Base-by-base conservation (phyloP, 1,139 yeast genomes). In the Hyphopichia wangnamkhiaoensis region DNA sequence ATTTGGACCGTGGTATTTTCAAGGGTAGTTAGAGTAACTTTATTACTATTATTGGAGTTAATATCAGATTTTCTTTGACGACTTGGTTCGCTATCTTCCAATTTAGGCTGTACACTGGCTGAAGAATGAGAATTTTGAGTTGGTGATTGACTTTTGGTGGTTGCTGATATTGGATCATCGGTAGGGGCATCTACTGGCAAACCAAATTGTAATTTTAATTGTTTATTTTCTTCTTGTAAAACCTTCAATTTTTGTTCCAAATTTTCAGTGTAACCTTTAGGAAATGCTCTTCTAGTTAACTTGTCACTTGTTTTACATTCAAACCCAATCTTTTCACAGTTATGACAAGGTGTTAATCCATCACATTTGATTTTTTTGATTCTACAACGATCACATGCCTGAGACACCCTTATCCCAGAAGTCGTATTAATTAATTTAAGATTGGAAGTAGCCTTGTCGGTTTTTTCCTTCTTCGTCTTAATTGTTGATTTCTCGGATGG, bases 331-430 rank as follows among this genome's bases (percentile, higher is more conserved):
- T 76, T 77, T 33, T 67, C 63, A 55, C 93, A 85, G 52, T 82
- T 82, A 30, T 78, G 68, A 56, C 94, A 85, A 2, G 93, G 91
- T 2, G 78, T 71, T 42, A 74, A 65, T 1, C 93, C 93, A 52
- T 83, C 86, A 63, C 94, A 85, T 52, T 82, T 83, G 49, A 84
- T 82, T 61, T 85, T 85, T 50, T 86, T 82, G 47, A 84, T 75
- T 38, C 93, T 66, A 53, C 94, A 85, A 32, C 94, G 66, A 58
- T 85, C 93, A 63, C 94, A 85, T 3, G 93, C 93, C 56, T 84
- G 93, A 2, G 86, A 77, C 3, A 83, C 83, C 47, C 86, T 52
- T 10, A 65, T 58, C 0, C 77, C 76, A 4, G 63, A 49, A 9
- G 66, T 64, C 12, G 76, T 70, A 37, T 58, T 63, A 33, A 72